Base-by-base conservation (phyloP, 2,329 filamentous ascomycete species). In the Calonectria fujianensis region DNA sequence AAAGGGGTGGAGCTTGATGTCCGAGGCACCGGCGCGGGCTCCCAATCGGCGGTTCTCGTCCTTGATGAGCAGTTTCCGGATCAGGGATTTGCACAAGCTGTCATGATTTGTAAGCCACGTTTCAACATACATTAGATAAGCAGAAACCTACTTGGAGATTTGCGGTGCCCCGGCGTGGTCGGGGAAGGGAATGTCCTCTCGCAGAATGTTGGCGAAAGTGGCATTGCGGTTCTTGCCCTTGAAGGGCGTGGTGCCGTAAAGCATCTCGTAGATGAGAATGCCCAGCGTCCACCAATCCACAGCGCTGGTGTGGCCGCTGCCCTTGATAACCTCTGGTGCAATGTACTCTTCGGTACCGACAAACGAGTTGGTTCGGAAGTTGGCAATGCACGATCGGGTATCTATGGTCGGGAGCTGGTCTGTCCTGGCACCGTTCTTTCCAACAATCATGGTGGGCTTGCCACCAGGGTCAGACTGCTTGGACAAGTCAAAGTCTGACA, bases 261-360 rank as follows among this genome's bases (percentile, higher is more conserved):
- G 90, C 97, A 99, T 99, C 86, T 99, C 97, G 85, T 98, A 99
- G 72, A 99, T 96, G 82, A 99, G 87, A 79, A 99, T 98, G 27
- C 97, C 97, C 69, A 99, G 86, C 0, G 97, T 99, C 97, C 97
- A 99, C 97, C 97, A 99, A 85, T 99, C 97, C 18, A 99, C 97
- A 18, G 97, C 97, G 83, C 96, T 98, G 10, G 97, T 99, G 86
- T 99, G 97, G 31, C 97, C 97, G 83, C 96, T 98, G 50, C 97
- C 97, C 87, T 98, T 98, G 84, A 99, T 99, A 45, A 99, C 97
- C 85, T 99, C 97, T 2, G 97, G 97, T 1, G 97, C 97, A 82
- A 99, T 99, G 85, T 99, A 99, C 85, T 99, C 97, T 85, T 99
- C 97, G 0, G 97, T 99, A 24, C 97, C 97, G 52, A 99, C 97